Evolutionary conservation across 768 basidiomycete species (phyloP).

Genomic region (Xerocomellus dryophilus): DNA sequence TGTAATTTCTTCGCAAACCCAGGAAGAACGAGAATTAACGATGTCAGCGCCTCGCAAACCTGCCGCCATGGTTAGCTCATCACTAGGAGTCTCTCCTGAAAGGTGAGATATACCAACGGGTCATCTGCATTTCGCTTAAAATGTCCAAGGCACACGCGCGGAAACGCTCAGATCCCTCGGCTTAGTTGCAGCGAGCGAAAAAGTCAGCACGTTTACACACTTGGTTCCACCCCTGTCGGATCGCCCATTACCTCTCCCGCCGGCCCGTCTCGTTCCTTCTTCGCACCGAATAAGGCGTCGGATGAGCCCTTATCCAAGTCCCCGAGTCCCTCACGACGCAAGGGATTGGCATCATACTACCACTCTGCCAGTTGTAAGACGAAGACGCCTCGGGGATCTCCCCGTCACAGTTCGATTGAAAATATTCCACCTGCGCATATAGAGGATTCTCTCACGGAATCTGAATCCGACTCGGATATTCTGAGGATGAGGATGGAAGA

Average conservation of each 20-base stretch:
- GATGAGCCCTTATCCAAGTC: not conserved
- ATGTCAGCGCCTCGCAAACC: constrained; percentile 6
- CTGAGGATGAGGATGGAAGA: constrained; percentile 8
- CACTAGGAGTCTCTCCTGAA: not conserved
- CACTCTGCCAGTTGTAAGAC: constrained; percentile 4
- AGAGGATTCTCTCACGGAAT: constrained; percentile 32
- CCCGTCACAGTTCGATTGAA: constrained; percentile 4
- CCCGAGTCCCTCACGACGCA: not conserved
- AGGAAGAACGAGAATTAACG: constrained; percentile 30
- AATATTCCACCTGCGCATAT: constrained; percentile 3
- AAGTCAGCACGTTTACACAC: not conserved
- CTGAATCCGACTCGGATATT: constrained; percentile 27
- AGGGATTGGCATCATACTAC: not conserved
- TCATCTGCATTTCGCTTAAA: constrained; percentile 9
- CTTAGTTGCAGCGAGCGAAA: not conserved
- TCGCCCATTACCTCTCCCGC: not conserved
- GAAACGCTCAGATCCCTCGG: not conserved
- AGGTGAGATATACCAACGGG: constrained; percentile 13
- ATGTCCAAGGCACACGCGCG: not conserved
- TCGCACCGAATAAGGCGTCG: not conserved
- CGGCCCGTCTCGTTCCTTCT: not conserved
- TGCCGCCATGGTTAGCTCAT: not conserved
- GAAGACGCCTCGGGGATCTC: not conserved
- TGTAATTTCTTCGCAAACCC: constrained; percentile 34
- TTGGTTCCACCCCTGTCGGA: constrained; percentile 3